Base-by-base conservation (phyloP, 2,329 filamentous ascomycete genomes). In the Diplocarpon mali region DNA sequence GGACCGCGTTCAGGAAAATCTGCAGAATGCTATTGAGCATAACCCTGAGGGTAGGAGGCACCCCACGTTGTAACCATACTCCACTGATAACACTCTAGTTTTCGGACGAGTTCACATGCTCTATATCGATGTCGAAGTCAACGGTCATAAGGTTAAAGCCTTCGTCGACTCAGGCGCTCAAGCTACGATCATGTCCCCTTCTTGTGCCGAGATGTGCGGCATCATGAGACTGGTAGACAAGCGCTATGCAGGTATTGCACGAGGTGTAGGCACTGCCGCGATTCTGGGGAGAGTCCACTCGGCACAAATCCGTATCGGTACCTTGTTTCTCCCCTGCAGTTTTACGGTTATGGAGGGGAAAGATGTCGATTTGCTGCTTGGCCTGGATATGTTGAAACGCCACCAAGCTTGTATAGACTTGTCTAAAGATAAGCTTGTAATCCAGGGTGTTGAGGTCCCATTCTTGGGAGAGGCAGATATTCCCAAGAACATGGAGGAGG, bases 341-440 rank as follows among this genome's bases (percentile, higher is more conserved):
- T 98, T 98, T 64, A 98, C 92, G 2, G 92, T 98, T 60, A 98
- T 98, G 92, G 92, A 98, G 67, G 92, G 92, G 53, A 98, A 96
- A 66, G 80, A 87, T 42, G 92, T 98, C 17, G 92, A 96, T 62
- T 72, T 98, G 14, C 75, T 98, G 2, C 76, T 98, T 11, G 92
- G 92, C 3, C 69, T 98, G 35, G 92, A 98, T 64, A 98, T 98
- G 86, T 73, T 98, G 50, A 95, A 94, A 68, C 79, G 92, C 32
- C 89, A 96, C 65, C 90, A 95, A 65, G 92, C 90, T 30, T 84
- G 76, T 56, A 90, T 98, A 58, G 92, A 98, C 62, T 73, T 98
- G 11, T 75, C 79, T 52, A 83, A 82, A 59, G 87, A 92, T 58
- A 85, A 81, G 51, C 76, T 98, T 14, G 75, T 93, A 51, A 95